phyloP scores from a whole-genome alignment of 2,329 filamentous ascomycete species.

The Aspergillus puulaauensis region DNA sequence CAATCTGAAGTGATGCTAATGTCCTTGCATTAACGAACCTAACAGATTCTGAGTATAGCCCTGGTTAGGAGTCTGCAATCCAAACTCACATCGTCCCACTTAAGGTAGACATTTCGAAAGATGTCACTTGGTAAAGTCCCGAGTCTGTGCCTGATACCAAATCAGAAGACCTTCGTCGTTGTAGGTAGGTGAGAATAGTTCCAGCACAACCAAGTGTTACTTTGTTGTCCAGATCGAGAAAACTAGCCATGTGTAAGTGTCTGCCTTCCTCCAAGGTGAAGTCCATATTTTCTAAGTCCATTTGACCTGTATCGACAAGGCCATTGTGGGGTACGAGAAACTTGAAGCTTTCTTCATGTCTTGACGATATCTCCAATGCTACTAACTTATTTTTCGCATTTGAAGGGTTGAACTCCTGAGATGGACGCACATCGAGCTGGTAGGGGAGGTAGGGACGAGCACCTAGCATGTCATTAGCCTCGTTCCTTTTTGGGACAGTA shows the following conservation, averaged over 20 bases:
- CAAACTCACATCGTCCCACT: slow-evolving; percentile 56
- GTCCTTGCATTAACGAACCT: slow-evolving; percentile 85
- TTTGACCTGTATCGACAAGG: slow-evolving; percentile 43
- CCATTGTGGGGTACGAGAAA: slow-evolving; percentile 64
- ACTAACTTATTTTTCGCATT: slow-evolving; percentile 66
- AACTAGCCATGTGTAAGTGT: slow-evolving; percentile 67
- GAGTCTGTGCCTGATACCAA: slow-evolving; percentile 61
- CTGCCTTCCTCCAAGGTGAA: slow-evolving; percentile 61
- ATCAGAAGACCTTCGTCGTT: slow-evolving; percentile 64
- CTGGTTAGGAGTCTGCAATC: neutral
- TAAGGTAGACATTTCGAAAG: slow-evolving; percentile 74
- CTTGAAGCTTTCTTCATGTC: slow-evolving; percentile 49
- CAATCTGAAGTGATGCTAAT: slow-evolving; percentile 77
- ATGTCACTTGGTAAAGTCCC: slow-evolving; percentile 59
- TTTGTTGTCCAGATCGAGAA: slow-evolving; percentile 71
- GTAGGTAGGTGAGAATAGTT: slow-evolving; percentile 77
- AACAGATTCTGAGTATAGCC: slow-evolving; percentile 22
- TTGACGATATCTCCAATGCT: slow-evolving; percentile 54
- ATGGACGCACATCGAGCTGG: slow-evolving; percentile 66
- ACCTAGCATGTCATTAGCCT: slow-evolving; percentile 28
- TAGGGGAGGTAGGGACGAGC: slow-evolving; percentile 58
- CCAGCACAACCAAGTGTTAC: slow-evolving; percentile 81
- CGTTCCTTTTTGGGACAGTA: neutral
- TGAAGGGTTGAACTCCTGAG: slow-evolving; percentile 70
- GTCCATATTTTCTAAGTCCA: slow-evolving; percentile 40